Evolutionary conservation across 495 filamentous ascomycete species (phyloP).

Genomic region (Sordaria brevicollis): DNA sequence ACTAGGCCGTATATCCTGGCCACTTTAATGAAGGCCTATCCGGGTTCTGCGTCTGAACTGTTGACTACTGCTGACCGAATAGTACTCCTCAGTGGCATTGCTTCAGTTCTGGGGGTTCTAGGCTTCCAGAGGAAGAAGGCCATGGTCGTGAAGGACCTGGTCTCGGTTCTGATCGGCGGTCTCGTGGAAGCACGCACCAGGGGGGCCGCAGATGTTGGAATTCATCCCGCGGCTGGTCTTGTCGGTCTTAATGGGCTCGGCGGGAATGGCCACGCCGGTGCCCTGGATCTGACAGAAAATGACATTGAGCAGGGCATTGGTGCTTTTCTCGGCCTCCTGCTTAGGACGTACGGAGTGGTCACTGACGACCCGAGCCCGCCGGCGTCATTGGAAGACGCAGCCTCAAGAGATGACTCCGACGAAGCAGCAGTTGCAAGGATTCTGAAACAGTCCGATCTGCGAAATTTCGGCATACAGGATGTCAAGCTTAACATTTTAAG

Average conservation of each 20-base stretch:
- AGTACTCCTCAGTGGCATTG: conserved; percentile 72
- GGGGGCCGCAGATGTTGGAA: conserved; percentile 86
- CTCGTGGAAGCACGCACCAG: conserved; percentile 87
- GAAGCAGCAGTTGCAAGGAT: conserved; percentile 41
- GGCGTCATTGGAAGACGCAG: conserved; percentile 3
- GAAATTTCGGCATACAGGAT: conserved; percentile 53
- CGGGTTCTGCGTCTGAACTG: conserved; percentile 49
- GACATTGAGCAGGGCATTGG: conserved; percentile 67
- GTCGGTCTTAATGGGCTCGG: conserved; percentile 46
- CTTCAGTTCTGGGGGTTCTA: conserved; percentile 65
- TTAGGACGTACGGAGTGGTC: conserved; percentile 41
- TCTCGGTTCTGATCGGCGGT: conserved; percentile 71
- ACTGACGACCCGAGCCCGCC: conserved; percentile 16
- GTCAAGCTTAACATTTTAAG: conserved; percentile 79
- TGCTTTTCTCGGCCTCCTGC: conserved; percentile 36
- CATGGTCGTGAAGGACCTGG: conserved; percentile 71
- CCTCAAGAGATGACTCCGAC: conserved; percentile 30
- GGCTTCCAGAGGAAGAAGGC: conserved; percentile 79
- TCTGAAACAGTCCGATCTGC: conserved; percentile 38
- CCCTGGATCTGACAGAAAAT: conserved; percentile 61
- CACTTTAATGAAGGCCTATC: conserved; percentile 64
- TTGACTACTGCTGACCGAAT: conserved; percentile 60
- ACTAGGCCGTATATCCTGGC: conserved; percentile 57
- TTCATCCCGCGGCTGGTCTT: conserved; percentile 84
- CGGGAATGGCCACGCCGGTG: conserved; percentile 34